Conservation (phyloP, 331 rosid genomes). For the Pyrus hybrid region DNA sequence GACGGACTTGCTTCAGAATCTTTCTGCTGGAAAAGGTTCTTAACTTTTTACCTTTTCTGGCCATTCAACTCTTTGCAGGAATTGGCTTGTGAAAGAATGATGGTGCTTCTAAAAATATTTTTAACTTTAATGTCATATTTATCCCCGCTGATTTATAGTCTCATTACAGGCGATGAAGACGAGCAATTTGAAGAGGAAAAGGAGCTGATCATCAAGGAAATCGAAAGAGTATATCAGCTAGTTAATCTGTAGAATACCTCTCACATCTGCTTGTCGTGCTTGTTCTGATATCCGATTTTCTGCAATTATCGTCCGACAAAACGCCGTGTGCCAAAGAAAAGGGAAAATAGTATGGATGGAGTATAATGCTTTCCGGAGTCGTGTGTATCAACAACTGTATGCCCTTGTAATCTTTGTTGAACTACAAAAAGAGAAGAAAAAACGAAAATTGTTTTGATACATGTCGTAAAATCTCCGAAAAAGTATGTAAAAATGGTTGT, state of each 20-base stretch:
- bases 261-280: constrained; percentile 5
- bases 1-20: constrained; percentile 63
- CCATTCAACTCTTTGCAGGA: background rate
- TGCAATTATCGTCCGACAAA: constrained; percentile 10
- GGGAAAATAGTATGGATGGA: background rate
- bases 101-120: background rate
- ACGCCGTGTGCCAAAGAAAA: background rate
- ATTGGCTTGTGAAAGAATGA: background rate
- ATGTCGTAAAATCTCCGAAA: background rate
- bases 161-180: constrained; percentile 75
- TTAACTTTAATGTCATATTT: background rate
- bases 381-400: background rate
- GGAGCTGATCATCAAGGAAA: constrained; percentile 77
- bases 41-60: background rate
- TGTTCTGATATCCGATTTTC: constrained; percentile 4
- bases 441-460: background rate
- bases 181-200: constrained; percentile 95
- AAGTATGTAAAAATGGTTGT: background rate
- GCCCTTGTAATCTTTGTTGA: background rate
- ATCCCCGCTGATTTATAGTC: background rate
- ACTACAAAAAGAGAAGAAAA: background rate
- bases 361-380: background rate
- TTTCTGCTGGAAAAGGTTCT: constrained; percentile 79
- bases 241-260: constrained; percentile 15
- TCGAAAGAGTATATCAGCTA: constrained; percentile 32